Base-by-base conservation (phyloP, 2,329 filamentous ascomycete species). In the Phaeosphaeriaceae sp. region DNA sequence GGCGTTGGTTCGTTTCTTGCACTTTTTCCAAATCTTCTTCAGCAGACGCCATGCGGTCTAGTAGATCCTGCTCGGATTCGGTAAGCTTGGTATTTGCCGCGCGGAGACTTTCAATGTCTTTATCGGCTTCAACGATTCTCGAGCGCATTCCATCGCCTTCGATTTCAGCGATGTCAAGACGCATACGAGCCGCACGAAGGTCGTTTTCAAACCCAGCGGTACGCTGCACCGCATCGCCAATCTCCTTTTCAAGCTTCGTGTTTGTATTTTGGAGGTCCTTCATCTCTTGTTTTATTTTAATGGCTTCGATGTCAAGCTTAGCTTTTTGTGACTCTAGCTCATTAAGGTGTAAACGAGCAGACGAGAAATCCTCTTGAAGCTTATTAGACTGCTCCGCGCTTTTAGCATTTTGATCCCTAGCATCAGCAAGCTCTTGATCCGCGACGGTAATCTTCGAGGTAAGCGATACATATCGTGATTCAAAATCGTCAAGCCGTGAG, bases 21-120 rank as follows among this genome's bases (percentile, higher is more conserved):
- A 72, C 63, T 12, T 47, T 60, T 6, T 54, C 35, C 13, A 74
- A 50, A 18, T 74, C 68, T 15, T 67, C 53, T 45, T 73, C 71
- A 3, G 71, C 68, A 18, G 59, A 53, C 2, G 60, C 50, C 21
- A 74, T 59, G 21, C 67, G 64, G 8, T 44, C 36, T 4, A 56
- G 23, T 6, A 74, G 49, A 30, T 63, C 59, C n/a, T 61, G 63
- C 42, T 73, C 69, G 7, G 65, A 68, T 26, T 58, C 41, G 17
- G 67, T 63, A 12, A 68, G 56, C 33, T 63, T 58, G 4, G 50
- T 41, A 11, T 70, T 70, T 4, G 63, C 57, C 12, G 61, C 52
- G 16, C 62, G 65, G 16, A 73, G 51, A 7, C 52, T 50, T 8
- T 50, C 41, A 12, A 73, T 51, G 29, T 72, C 64, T 30, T 63